Percentiles rank a stretch among this genome's conserved stretches.
Conservation (phyloP, 2,329 filamentous ascomycete genomes). For the Sclerotinia sclerotiorum region DNA sequence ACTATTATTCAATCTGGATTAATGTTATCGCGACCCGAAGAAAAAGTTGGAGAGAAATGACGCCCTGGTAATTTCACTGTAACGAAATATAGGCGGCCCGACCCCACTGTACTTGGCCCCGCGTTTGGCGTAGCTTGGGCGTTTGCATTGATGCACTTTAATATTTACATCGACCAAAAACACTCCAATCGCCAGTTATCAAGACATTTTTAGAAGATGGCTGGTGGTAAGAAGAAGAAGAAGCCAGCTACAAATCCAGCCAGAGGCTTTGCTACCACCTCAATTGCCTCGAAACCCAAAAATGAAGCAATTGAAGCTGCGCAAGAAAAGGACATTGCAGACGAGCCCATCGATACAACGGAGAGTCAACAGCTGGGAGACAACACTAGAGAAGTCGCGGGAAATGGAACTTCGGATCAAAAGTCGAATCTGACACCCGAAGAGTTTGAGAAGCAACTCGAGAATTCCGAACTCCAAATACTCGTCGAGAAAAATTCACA, state of each 20-base stretch:
- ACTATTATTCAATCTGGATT: conserved; percentile 11
- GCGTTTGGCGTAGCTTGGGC: conserved; percentile 19
- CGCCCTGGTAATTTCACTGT: conserved; percentile 12
- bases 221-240: conserved; percentile 75
- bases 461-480: conserved; percentile 85
- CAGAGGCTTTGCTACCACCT: conserved; percentile 90
- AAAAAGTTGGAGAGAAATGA: conserved; percentile 19
- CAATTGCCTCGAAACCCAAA: conserved; percentile 78
- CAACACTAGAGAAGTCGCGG: conserved; percentile 20
- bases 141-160: conserved; percentile 14
- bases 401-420: conserved; percentile 18
- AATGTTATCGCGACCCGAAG: conserved; percentile 21
- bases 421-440: conserved; percentile 68
- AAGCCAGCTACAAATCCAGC: conserved; percentile 85
- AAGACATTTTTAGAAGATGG: conserved; percentile 52
- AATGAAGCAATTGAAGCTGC: conserved; percentile 52
- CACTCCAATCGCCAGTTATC: conserved; percentile 5
- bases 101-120: conserved; percentile 23
- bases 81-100: not conserved
- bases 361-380: conserved; percentile 20
- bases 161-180: conserved; percentile 8
- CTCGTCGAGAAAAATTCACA: conserved; percentile 80
- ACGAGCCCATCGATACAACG: conserved; percentile 26
- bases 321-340: conserved; percentile 31
- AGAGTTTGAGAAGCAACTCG: conserved; percentile 84